Conservation (phyloP, 305 asterid species). For the Striga hermonthica region DNA sequence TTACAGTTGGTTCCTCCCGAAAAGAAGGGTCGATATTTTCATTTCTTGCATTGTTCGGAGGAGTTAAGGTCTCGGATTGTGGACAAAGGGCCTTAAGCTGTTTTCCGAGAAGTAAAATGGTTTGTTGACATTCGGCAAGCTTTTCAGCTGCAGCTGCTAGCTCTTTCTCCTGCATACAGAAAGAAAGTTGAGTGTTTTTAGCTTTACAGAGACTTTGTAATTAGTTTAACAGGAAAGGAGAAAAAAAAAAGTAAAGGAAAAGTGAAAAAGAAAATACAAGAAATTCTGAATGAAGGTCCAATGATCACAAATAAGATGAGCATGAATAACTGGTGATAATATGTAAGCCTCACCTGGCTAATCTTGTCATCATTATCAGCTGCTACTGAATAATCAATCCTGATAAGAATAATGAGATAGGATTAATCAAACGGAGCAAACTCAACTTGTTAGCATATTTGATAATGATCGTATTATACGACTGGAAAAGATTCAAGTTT, state of each 20-base stretch:
- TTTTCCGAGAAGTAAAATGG: slow-evolving; percentile 83
- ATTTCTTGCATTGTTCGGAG: slow-evolving; percentile 41
- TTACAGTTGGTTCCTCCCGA: slow-evolving; percentile 55
- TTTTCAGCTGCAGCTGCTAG: slow-evolving; percentile 84
- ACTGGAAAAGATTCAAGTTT: too few relatives aligned
- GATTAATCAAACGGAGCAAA: too few relatives aligned
- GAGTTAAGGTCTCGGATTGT: slow-evolving; percentile 44
- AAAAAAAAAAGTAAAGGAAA: neutral
- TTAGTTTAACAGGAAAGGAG: neutral
- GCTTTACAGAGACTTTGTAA: slow-evolving; percentile 9
- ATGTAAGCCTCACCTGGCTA: slow-evolving; percentile 58
- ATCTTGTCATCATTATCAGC: slow-evolving; percentile 50
- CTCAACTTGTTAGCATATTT: too few relatives aligned
- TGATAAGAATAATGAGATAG: slow-evolving; percentile 35
- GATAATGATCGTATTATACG: too few relatives aligned
- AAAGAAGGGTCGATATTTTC: slow-evolving; percentile 40
- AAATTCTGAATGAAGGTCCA: neutral
- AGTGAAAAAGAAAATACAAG: neutral
- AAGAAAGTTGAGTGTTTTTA: slow-evolving; percentile 19
- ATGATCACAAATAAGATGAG: neutral
- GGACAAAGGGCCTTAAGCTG: slow-evolving; percentile 77
- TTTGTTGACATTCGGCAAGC: slow-evolving; percentile 92
- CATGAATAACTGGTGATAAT: neutral
- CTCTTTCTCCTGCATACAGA: slow-evolving; percentile 65
- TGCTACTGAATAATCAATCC: slow-evolving; percentile 42